Conservation (phyloP, 352 stramenopile genomes). For the Globisporangium ultimum region DNA sequence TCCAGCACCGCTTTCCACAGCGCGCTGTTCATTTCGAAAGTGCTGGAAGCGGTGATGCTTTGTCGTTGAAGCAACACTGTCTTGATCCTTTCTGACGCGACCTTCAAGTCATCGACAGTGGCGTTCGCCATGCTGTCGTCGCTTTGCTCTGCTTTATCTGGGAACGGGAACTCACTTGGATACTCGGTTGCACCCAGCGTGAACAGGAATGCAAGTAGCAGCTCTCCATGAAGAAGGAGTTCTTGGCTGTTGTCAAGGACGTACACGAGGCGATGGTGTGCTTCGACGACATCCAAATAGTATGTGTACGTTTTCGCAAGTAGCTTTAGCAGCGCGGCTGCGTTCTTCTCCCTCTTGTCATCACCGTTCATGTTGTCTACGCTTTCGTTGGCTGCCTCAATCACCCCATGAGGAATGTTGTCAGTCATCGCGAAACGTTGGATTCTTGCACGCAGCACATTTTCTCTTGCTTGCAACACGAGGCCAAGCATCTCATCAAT, state of each 20-base stretch:
- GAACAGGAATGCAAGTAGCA: constrained; percentile 42
- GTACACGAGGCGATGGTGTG: constrained; percentile 25
- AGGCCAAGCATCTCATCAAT: constrained; percentile 72
- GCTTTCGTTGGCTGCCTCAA: neutral
- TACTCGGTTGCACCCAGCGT: constrained; percentile 22
- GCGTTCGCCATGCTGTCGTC: constrained; percentile 17
- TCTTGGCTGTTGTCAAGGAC: constrained; percentile 24
- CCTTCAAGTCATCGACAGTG: constrained; percentile 19
- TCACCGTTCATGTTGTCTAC: neutral
- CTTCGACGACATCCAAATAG: constrained; percentile 48
- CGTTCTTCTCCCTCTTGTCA: neutral
- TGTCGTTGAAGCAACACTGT: constrained; percentile 21
- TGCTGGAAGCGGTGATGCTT: neutral
- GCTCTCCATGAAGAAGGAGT: constrained; percentile 34
- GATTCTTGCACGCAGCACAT: constrained; percentile 33
- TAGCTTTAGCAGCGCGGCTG: constrained; percentile 36
- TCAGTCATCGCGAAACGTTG: constrained; percentile 8
- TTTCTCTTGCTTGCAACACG: constrained; percentile 40
- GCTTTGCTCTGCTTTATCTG: constrained; percentile 17
- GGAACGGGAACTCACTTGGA: constrained; percentile 19
- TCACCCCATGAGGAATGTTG: neutral
- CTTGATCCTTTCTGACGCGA: constrained; percentile 17
- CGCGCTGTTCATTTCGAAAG: neutral
- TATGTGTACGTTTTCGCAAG: constrained; percentile 62
- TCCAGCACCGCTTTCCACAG: constrained; percentile 37